Evolutionary conservation across 352 stramenopile species (phyloP).

Genomic region (Thalassiosira mediterranea): DNA sequence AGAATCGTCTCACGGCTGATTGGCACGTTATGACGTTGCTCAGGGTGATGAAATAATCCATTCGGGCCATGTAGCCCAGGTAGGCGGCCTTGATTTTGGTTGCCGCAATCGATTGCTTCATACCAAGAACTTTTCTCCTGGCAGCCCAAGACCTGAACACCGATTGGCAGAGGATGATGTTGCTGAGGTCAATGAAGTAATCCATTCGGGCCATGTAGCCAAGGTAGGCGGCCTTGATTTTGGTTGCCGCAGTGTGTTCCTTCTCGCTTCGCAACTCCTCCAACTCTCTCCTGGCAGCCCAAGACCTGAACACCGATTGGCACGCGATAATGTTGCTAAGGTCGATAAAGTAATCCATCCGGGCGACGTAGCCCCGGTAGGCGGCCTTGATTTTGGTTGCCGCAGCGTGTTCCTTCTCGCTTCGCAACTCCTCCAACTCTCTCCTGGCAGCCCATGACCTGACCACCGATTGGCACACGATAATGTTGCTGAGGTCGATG

Average conservation of each 20-base stretch:
- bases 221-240: not conserved
- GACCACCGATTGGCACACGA: not conserved
- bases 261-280: not conserved
- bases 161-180: not conserved
- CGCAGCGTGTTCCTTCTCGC: not conserved
- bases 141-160: not conserved
- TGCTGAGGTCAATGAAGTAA: not conserved
- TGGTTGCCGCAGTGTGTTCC: not conserved
- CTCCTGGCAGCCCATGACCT: not conserved
- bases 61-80: conserved; percentile 1
- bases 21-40: conserved; percentile 10
- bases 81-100: conserved; percentile 4
- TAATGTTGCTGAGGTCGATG: not conserved
- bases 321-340: not conserved
- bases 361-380: not conserved
- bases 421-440: not conserved
- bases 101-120: no score
- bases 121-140: no score
- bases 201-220: not conserved
- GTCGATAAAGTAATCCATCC: conserved; percentile 8
- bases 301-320: not conserved
- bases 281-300: not conserved
- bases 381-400: conserved; percentile 11
- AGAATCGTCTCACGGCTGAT: conserved; percentile 12
- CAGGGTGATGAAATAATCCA: not conserved